A percentile compares a stretch with the other conserved stretches of the same genome.
phyloP scores from a whole-genome alignment of 2,329 filamentous ascomycete species.

The Colletotrichum sublineola region DNA sequence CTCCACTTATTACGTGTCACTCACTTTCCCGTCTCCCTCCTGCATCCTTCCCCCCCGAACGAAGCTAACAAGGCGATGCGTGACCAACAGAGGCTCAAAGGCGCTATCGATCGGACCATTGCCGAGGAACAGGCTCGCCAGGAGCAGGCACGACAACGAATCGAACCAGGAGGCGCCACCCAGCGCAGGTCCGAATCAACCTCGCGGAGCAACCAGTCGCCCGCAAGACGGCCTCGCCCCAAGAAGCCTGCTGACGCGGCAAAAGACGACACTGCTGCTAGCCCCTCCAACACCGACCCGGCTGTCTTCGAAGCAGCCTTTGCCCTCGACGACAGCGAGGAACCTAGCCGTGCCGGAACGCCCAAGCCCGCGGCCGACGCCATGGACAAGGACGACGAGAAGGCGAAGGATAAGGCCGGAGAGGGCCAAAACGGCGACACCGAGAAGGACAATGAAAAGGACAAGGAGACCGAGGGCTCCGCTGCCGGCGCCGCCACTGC shows the following conservation, averaged over 20 bases:
- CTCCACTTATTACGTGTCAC: neutral
- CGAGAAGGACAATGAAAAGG: constrained; percentile 46
- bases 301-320: constrained; percentile 90
- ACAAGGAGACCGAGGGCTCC: constrained; percentile 44
- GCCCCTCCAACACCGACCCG: constrained; percentile 77
- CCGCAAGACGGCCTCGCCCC: constrained; percentile 50
- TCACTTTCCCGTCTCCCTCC: neutral
- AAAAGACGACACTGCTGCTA: constrained; percentile 55
- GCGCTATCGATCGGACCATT: constrained; percentile 87
- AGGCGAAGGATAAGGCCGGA: constrained; percentile 42
- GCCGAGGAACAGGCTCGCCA: constrained; percentile 92
- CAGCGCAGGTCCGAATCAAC: constrained; percentile 54
- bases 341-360: constrained; percentile 72
- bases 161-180: constrained; percentile 29
- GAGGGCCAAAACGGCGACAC: constrained; percentile 45
- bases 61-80: constrained; percentile 17
- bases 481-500: constrained; percentile 35
- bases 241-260: constrained; percentile 54
- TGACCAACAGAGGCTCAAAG: constrained; percentile 77
- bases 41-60: neutral
- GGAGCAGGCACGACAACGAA: constrained; percentile 54
- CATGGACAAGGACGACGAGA: constrained; percentile 49
- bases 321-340: constrained; percentile 86
- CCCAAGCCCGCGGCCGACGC: constrained; percentile 60
- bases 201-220: constrained; percentile 35